Evolutionary conservation across 495 filamentous ascomycete species (phyloP).

Genomic region (Entonaema liquescens): DNA sequence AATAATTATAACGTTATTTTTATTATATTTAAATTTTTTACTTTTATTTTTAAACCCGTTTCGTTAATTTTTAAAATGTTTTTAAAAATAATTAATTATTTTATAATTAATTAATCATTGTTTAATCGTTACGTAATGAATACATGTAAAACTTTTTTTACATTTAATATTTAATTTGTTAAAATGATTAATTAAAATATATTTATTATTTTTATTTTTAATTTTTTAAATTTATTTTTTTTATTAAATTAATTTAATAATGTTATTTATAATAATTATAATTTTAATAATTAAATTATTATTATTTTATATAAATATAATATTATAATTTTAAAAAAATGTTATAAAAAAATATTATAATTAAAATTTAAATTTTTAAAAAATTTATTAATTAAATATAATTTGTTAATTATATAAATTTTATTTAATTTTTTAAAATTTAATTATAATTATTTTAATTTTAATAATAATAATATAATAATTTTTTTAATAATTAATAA

Average conservation of each 20-base stretch:
- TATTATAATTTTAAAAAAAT: conserved; percentile 13
- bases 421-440: conserved; percentile 5
- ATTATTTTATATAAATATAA: not conserved
- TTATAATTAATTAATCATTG: too few species aligned
- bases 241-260: conserved; percentile 3
- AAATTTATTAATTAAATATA: conserved; percentile 17
- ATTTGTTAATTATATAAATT: too few species aligned
- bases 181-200: conserved; percentile 11
- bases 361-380: not conserved
- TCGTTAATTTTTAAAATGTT: too few species aligned
- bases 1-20: not conserved
- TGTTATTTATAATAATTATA: not conserved
- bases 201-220: conserved; percentile 8
- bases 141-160: not conserved
- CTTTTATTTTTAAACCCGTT: too few species aligned
- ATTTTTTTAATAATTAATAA: too few species aligned
- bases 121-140: not conserved
- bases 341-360: conserved; percentile 7
- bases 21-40: too few species aligned
- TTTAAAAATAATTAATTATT: too few species aligned
- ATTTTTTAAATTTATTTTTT: conserved; percentile 8
- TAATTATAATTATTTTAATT: not conserved
- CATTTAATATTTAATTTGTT: not conserved
- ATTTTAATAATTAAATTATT: not conserved
- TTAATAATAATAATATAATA: not conserved